Base-by-base conservation (phyloP, 495 filamentous ascomycete genomes). In the Neurospora sp. region DNA sequence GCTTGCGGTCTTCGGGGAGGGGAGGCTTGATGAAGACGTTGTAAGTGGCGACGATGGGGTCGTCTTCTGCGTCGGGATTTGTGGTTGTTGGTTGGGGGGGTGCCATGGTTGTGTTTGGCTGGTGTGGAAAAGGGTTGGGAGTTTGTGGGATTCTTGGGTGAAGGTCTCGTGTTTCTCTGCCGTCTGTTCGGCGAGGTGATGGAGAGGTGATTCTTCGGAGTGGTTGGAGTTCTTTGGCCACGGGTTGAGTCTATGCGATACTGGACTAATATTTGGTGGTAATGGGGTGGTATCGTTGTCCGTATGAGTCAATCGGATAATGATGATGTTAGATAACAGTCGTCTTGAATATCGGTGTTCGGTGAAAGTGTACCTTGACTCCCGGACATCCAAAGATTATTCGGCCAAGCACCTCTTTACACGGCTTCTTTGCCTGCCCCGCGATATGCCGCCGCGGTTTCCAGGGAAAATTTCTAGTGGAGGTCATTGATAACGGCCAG, bases 11-110 rank as follows among this genome's bases (percentile, higher is more conserved):
- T 0, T 76, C 73, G 23, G 80, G 76, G 20, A 86, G 82, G 2
- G 77, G 71, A 0, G 85, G 82, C 80, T 86, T 86, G 75, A 85
- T 80, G 80, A 85, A 85, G 71, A 87, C 80, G 69, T 79, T 77
- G 82, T 85, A 86, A 78, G 77, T 82, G n/a, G 83, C 82, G 62
- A 86, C 77, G 71, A 87, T 79, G 69, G 85, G 85, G 75, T 87
- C 85, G 14, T 80, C 75, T 38, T 85, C 84, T 60, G 80, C 79
- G 46, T 9, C 3, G 46, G 35, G 12, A 2, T 62, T 62, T 62
- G 54, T 62, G 23, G 54, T 35, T 16, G 27, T 77, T 74, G 71
- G 42, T n/a, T 39, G 38, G 38, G 9, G 14, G 38, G 70, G 9
- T 35, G 70, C 41, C 71, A 62, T 62, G 10, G 70, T 12, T 11